These are phyloP conservation scores for Penicillium macrosclerotiorum DNA, from an alignment of 495 filamentous ascomycete genomes.

Conservation along the genomic window DNA sequence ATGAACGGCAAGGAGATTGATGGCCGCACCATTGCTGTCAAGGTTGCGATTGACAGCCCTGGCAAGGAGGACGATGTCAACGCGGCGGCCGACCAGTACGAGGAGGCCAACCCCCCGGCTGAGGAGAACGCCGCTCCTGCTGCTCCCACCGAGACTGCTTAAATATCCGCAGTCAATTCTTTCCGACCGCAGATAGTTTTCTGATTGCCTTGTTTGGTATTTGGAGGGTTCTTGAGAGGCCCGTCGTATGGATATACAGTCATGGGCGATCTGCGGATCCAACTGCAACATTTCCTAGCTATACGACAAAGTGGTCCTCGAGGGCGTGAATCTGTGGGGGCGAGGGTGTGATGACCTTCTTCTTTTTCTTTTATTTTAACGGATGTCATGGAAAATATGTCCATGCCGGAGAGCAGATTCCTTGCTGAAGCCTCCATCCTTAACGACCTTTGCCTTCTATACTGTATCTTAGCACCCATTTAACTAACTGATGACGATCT, in stretches of 20 bases:
- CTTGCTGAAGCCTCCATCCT: conserved; percentile 26
- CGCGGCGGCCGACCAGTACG: conserved; percentile 54
- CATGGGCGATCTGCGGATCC: conserved; percentile 7
- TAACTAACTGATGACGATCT: conserved; percentile 38
- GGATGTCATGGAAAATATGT: conserved; percentile 24
- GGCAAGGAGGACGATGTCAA: conserved; percentile 95
- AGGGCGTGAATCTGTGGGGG: conserved; percentile 12
- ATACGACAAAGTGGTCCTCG: conserved; percentile 7
- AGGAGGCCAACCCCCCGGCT: conserved; percentile 40
- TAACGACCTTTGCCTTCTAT: conserved; percentile 46
- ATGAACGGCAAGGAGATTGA: conserved; percentile 99
- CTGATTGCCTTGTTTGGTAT: conserved; percentile 11
- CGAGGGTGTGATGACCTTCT: conserved; percentile 23
- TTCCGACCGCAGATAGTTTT: conserved; percentile 24
- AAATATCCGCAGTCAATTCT: conserved; percentile 22
- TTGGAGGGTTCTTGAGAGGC: conserved; percentile 3
- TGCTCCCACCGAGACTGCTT: conserved; percentile 27
- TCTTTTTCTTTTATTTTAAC: conserved; percentile 19
- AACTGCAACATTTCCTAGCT: conserved; percentile 18
- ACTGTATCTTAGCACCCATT: conserved; percentile 50
- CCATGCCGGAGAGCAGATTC: conserved; percentile 23
- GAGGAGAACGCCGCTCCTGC: conserved; percentile 36
- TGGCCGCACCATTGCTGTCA: conserved; percentile 98
- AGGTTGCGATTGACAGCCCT: conserved; percentile 98
- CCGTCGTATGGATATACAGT: conserved; percentile 17